Percentiles rank a stretch among this genome's conserved stretches.
Conservation (phyloP, 306 rosid species). For the Vicia villosa region DNA sequence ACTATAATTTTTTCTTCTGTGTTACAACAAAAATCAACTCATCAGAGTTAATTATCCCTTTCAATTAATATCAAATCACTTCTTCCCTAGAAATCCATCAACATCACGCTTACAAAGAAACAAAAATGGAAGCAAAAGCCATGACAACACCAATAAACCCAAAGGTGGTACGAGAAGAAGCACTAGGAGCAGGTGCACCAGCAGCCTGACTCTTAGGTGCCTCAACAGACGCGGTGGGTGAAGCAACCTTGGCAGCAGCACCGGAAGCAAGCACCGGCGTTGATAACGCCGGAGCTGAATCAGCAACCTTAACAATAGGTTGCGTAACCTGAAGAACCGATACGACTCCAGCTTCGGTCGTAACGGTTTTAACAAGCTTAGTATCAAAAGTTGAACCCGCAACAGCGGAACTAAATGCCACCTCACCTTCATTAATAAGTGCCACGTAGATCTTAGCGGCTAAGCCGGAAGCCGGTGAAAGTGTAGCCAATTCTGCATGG, state of each 20-base stretch:
- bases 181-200: slow-evolving; percentile 11
- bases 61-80: background rate
- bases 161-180: slow-evolving; percentile 11
- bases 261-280: background rate
- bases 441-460: slow-evolving; percentile 42
- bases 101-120: slow-evolving; percentile 10
- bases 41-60: background rate
- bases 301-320: slow-evolving; percentile 45
- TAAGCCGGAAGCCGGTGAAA: slow-evolving; percentile 46
- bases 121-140: slow-evolving; percentile 39
- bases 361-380: slow-evolving; percentile 43
- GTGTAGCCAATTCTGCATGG: slow-evolving; percentile 38
- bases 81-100: background rate
- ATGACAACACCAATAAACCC: slow-evolving; percentile 29
- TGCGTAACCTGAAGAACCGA: slow-evolving; percentile 51
- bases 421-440: slow-evolving; percentile 44
- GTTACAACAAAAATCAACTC: background rate
- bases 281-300: background rate
- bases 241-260: background rate
- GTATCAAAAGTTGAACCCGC: slow-evolving; percentile 22
- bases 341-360: slow-evolving; percentile 43
- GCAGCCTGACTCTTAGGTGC: background rate
- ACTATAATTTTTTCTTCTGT: background rate
- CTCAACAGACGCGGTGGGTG: background rate
- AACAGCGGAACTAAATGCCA: slow-evolving; percentile 51